These are phyloP conservation scores for Canariomyces notabilis DNA, from an alignment of 2,329 filamentous ascomycete genomes.

Conservation along the genomic window DNA sequence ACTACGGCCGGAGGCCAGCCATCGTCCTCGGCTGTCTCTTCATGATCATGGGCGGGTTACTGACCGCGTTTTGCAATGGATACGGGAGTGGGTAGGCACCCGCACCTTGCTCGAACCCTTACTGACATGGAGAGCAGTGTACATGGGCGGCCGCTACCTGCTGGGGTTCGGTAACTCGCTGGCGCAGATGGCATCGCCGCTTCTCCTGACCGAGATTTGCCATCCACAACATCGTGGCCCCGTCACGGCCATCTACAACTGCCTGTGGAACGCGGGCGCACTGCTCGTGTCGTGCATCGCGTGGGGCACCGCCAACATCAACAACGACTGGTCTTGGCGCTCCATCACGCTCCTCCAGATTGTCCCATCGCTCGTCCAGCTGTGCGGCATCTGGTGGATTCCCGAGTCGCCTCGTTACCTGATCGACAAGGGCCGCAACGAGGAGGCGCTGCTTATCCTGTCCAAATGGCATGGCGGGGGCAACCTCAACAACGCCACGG, in stretches of 20 bases:
- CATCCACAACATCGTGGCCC: conserved; percentile 64
- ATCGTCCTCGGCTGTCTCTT: conserved; percentile 41
- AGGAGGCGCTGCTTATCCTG: conserved; percentile 57
- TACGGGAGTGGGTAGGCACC: conserved; percentile 36
- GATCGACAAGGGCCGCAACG: conserved; percentile 56
- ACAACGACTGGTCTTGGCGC: conserved; percentile 61
- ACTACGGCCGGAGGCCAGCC: conserved; percentile 38
- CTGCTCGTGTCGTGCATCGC: conserved; percentile 55
- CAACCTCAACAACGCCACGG: conserved; percentile 51
- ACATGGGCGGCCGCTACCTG: conserved; percentile 55
- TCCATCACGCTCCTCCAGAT: conserved; percentile 61
- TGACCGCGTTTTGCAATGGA: conserved; percentile 40
- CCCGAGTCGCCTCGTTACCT: conserved; percentile 65
- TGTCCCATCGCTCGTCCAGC: conserved; percentile 56
- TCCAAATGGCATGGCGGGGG: conserved; percentile 61
- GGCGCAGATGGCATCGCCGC: conserved; percentile 58
- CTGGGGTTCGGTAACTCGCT: conserved; percentile 65
- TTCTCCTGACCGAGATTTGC: conserved; percentile 61
- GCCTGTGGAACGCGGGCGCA: conserved; percentile 53
- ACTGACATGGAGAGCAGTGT: conserved; percentile 37
- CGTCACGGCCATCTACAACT: conserved; percentile 63
- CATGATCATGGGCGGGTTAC: conserved; percentile 41
- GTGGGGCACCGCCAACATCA: conserved; percentile 56
- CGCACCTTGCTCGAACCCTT: neutral
- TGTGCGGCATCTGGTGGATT: conserved; percentile 62